Conservation (phyloP, 805 yeast genomes). For the Alloascoidea hylecoeti region DNA sequence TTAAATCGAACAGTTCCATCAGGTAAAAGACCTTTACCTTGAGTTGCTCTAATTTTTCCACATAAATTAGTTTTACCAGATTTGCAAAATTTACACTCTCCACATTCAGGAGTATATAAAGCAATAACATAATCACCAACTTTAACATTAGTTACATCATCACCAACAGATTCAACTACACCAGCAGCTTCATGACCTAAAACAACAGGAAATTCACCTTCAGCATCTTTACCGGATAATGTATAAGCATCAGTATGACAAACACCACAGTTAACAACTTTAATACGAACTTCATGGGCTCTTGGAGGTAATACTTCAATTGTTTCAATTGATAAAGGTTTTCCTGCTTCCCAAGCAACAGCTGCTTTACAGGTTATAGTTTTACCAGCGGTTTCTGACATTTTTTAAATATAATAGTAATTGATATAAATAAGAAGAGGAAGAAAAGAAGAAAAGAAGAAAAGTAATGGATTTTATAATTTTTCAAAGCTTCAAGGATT, state of each 20-base stretch:
- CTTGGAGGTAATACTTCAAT: conserved; percentile 88
- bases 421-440: no score
- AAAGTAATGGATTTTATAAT: no score
- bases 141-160: conserved; percentile 81
- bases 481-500: no score
- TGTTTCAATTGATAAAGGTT: conserved; percentile 57
- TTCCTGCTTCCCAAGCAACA: conserved; percentile 90
- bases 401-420: no score
- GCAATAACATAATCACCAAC: conserved; percentile 91
- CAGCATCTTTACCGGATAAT: conserved; percentile 88
- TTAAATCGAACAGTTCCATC: conserved; percentile 92
- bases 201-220: conserved; percentile 86
- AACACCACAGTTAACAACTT: conserved; percentile 79
- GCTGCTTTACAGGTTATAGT: conserved; percentile 84
- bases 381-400: background rate
- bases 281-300: conserved; percentile 95
- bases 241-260: conserved; percentile 99
- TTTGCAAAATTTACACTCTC: conserved; percentile 86
- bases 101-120: conserved; percentile 93
- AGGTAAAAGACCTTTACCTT: conserved; percentile 97
- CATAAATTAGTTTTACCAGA: conserved; percentile 95
- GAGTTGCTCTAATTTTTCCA: conserved; percentile 91
- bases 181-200: conserved; percentile 99
- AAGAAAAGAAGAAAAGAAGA: no score
- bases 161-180: conserved; percentile 88